Evolutionary conservation across 1,284 basidiomycete genomes (phyloP).

Genomic region (Phylloboletellus chloephorus): DNA sequence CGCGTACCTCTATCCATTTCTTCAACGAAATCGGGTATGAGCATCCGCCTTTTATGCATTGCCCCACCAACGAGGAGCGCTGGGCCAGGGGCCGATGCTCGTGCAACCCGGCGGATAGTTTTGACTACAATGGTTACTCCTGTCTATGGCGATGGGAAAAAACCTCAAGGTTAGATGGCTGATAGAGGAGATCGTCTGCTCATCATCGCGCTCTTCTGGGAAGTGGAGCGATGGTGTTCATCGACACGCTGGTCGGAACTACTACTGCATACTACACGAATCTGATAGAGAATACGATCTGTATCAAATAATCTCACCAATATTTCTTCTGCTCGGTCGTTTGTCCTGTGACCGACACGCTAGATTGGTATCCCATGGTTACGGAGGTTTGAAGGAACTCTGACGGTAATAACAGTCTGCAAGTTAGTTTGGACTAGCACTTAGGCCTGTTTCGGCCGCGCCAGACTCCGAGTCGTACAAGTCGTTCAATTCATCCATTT

Average conservation of each 20-base stretch:
- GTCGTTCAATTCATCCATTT: no score
- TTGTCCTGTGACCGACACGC: no score
- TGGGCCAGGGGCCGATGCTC: constrained; percentile 40
- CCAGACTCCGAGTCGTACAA: no score
- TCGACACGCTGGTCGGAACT: not conserved
- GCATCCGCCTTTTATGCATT: constrained; percentile 57
- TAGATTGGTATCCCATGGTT: no score
- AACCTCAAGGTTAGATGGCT: not conserved
- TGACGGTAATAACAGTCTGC: no score
- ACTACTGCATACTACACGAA: not conserved
- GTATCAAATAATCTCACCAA: constrained; percentile 4
- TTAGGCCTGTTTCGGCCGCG: no score
- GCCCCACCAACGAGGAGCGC: constrained; percentile 45
- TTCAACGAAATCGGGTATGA: constrained; percentile 56
- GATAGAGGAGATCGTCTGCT: not conserved
- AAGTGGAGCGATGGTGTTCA: not conserved
- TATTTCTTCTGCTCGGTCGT: not conserved
- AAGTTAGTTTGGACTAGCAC: no score
- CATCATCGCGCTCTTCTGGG: not conserved
- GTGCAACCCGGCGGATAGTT: constrained; percentile 42
- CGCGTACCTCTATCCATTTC: constrained; percentile 69
- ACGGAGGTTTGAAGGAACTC: no score
- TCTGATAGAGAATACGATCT: constrained; percentile 1
- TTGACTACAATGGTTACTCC: constrained; percentile 39
- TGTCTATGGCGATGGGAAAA: constrained; percentile 24